Evolutionary conservation across 805 yeast species (phyloP).

Genomic region (Maudiozyma turicensis): DNA sequence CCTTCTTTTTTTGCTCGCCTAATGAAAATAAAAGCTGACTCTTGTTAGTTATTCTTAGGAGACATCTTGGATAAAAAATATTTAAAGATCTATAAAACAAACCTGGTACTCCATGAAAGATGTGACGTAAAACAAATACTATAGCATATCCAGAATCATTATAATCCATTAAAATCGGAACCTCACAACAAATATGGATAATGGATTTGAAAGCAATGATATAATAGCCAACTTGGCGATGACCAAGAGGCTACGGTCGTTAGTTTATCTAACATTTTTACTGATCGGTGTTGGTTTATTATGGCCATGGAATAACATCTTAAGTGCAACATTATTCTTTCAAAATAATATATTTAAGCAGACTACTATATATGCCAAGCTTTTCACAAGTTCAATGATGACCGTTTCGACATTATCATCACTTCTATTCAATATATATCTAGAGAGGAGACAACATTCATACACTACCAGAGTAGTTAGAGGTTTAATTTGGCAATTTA

Average conservation of each 20-base stretch:
- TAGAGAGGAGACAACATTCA: constrained; percentile 57
- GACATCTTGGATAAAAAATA: background rate
- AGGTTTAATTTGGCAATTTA: constrained; percentile 53
- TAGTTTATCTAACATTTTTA: constrained; percentile 48
- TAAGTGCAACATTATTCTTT: constrained; percentile 80
- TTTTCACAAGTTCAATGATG: constrained; percentile 82
- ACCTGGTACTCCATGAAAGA: too few species aligned
- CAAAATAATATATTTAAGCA: constrained; percentile 43
- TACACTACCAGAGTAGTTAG: constrained; percentile 43
- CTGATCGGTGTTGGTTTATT: constrained; percentile 67
- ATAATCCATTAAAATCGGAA: too few species aligned
- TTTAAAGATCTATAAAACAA: background rate
- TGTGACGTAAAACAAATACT: too few species aligned
- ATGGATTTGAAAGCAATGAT: background rate
- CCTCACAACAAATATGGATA: background rate
- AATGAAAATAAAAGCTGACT: too few species aligned
- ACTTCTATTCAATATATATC: constrained; percentile 45
- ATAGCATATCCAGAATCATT: background rate
- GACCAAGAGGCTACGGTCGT: constrained; percentile 12
- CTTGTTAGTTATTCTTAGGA: too few species aligned
- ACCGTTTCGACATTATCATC: constrained; percentile 66
- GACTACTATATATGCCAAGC: constrained; percentile 42
- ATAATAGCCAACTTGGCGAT: constrained; percentile 5
- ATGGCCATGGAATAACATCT: constrained; percentile 96
- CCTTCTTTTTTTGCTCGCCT: background rate